Base-by-base conservation (phyloP, 2,329 filamentous ascomycete genomes). In the Shiraia sp. region DNA sequence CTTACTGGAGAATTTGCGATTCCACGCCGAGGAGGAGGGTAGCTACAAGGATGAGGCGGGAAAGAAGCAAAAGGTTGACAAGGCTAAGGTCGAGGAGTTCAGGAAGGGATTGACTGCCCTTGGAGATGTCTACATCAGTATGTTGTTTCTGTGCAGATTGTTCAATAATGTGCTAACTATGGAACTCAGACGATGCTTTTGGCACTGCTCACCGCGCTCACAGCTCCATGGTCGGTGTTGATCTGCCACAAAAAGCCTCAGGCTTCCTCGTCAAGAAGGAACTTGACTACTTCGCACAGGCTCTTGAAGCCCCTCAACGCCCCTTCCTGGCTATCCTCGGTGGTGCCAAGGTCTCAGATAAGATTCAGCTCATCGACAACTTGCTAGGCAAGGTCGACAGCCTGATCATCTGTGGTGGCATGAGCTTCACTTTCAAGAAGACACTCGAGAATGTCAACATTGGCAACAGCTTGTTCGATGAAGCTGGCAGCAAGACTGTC, bases 391-490 rank as follows among this genome's bases (percentile, higher is more conserved):
- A 99, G 83, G 91, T 99, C 73, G 83, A 99, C 82, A 93, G 86
- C 72, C 82, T 99, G 57, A 87, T 99, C 75, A 87, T 99, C 75
- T 96, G 92, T 72, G 93, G 93, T 69, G 93, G 84, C 64, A 99
- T 99, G 93, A 91, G 93, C 51, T 99, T 97, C 79, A 99, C 93
- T 63, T 99, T 99, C 83, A 97, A 97, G 83, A 99, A 99, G 83
- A 92, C 90, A n/a, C 82, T 97, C 42, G 83, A 96, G 75, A 79
- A 82, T 69, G 85, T 97, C 66, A 81, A 85, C 73, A 99, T 99
- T 57, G 93, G 93, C 49, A 85, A 85, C 78, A 93, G 78, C 37
- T 81, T 99, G 63, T 99, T 95, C 70, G 93, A 99, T 64, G 89
- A 96, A 79, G 86, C 86, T 37, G 93, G 93, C 60, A 82, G 87